These are phyloP conservation scores for Taphrina wiesneri DNA, from an alignment of 1,139 yeast genomes.

Conservation along the genomic window DNA sequence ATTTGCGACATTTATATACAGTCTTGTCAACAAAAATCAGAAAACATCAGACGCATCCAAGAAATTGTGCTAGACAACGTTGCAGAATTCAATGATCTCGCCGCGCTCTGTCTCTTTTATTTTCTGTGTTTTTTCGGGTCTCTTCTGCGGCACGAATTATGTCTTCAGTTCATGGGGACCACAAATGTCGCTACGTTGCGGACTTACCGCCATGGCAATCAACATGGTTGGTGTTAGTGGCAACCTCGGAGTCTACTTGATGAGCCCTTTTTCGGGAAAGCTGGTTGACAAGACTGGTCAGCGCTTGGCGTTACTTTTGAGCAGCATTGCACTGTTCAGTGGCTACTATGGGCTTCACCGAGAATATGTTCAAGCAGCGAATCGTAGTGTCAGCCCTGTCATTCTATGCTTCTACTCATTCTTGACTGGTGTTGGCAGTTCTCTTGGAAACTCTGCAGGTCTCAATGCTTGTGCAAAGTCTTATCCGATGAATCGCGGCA, in stretches of 20 bases:
- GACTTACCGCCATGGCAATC: constrained; percentile 57
- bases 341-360: constrained; percentile 27
- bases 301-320: constrained; percentile 19
- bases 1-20: no score
- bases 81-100: not conserved
- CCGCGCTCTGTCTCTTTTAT: not conserved
- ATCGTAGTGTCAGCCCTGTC: not conserved
- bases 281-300: constrained; percentile 40
- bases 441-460: constrained; percentile 48
- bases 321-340: not conserved
- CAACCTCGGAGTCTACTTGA: constrained; percentile 60
- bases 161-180: constrained; percentile 55
- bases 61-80: not conserved
- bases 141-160: constrained; percentile 20
- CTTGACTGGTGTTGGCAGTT: constrained; percentile 48
- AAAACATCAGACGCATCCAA: not conserved
- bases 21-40: no score
- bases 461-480: constrained; percentile 51
- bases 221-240: constrained; percentile 62
- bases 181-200: constrained; percentile 57
- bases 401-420: constrained; percentile 37
- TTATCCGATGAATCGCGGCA: constrained; percentile 41
- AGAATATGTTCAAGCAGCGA: not conserved
- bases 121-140: constrained; percentile 13
- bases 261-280: constrained; percentile 61